Evolutionary conservation across 495 filamentous ascomycete species (phyloP).

Genomic region (Aspergillus steynii): DNA sequence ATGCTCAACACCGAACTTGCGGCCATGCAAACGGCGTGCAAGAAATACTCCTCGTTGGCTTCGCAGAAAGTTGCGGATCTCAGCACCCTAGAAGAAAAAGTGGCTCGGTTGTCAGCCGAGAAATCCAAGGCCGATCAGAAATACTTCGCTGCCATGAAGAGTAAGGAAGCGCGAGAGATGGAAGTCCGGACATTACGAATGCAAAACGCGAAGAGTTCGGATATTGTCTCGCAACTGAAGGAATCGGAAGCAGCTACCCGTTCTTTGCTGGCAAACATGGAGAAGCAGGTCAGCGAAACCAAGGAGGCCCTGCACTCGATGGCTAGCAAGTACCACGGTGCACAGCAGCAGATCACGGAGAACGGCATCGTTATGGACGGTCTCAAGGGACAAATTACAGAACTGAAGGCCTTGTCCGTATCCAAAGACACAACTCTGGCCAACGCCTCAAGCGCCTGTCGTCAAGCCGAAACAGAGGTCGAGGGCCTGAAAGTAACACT

Average conservation of each 20-base stretch:
- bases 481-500: constrained; percentile 72
- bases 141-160: constrained; percentile 92
- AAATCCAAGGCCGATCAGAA: constrained; percentile 97
- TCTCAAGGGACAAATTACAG: constrained; percentile 71
- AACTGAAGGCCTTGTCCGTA: constrained; percentile 69
- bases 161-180: constrained; percentile 75
- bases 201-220: constrained; percentile 86
- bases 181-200: constrained; percentile 75
- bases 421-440: constrained; percentile 66
- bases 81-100: constrained; percentile 71
- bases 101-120: constrained; percentile 73
- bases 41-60: constrained; percentile 79
- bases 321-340: constrained; percentile 64
- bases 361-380: constrained; percentile 65
- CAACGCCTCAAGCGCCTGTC: constrained; percentile 56
- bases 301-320: constrained; percentile 70
- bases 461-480: constrained; percentile 71
- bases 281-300: constrained; percentile 83
- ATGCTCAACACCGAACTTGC: constrained; percentile 85
- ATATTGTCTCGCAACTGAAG: constrained; percentile 91
- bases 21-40: constrained; percentile 83
- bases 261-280: constrained; percentile 73
- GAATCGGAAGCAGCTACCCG: constrained; percentile 68
- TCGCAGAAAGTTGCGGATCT: constrained; percentile 82
- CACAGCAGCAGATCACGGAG: constrained; percentile 71